phyloP scores from a whole-genome alignment of 148 eudicot genomes.

The Vaccinium darrowii region DNA sequence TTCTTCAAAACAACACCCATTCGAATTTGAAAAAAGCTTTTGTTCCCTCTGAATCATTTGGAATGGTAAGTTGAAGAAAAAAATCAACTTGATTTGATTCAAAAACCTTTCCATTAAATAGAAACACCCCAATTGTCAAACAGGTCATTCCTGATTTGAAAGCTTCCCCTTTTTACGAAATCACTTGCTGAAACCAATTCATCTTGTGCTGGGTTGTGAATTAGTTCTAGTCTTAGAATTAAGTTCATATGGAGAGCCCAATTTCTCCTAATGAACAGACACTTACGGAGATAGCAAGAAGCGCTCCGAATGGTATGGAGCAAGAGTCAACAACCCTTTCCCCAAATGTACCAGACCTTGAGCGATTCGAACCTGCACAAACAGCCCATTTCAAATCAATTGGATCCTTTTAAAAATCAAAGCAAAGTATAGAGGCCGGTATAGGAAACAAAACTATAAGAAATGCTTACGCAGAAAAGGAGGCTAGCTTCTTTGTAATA shows the following conservation, averaged over 20 bases:
- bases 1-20: neutral
- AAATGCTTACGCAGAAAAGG: constrained; percentile 71
- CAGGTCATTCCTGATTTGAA: neutral
- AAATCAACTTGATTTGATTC: neutral
- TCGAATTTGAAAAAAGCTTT: neutral
- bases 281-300: constrained; percentile 89
- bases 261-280: neutral
- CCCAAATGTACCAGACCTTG: constrained; percentile 97
- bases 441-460: neutral
- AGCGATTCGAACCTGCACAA: constrained; percentile 88
- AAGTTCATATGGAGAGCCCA: neutral
- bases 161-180: neutral
- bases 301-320: constrained; percentile 93
- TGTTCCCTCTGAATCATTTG: neutral
- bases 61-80: neutral
- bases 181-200: neutral
- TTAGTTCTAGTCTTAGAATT: neutral
- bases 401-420: neutral
- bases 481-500: constrained; percentile 88
- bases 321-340: constrained; percentile 84
- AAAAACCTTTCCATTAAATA: neutral
- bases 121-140: neutral
- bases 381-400: constrained; percentile 5
- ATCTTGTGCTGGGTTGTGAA: neutral
- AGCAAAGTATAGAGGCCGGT: neutral